Percentiles rank a stretch among this genome's conserved stretches.
phyloP scores from a whole-genome alignment of 2,329 filamentous ascomycete species.

The Beauveria sp. region DNA sequence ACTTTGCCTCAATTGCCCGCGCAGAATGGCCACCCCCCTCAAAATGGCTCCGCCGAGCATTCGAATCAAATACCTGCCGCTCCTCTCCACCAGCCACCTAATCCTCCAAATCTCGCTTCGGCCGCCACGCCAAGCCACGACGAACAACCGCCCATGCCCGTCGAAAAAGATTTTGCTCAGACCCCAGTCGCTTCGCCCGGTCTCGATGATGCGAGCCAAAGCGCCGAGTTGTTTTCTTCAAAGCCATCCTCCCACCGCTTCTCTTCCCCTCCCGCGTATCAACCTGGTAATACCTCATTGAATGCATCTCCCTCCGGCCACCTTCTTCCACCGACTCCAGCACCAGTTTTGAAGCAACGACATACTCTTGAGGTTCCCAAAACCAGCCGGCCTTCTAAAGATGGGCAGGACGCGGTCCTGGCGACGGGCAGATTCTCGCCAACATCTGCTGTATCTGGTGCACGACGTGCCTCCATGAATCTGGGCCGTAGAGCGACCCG shows the following conservation, averaged over 20 bases:
- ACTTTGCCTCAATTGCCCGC: not conserved
- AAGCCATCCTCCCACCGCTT: slow-evolving; percentile 9
- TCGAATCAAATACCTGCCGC: not conserved
- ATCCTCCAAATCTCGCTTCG: not conserved
- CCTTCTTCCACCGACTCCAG: slow-evolving; percentile 33
- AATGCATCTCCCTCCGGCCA: slow-evolving; percentile 41
- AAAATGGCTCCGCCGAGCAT: slow-evolving; percentile 19
- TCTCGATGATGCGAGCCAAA: slow-evolving; percentile 21
- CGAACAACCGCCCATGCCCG: not conserved
- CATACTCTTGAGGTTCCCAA: slow-evolving; percentile 86
- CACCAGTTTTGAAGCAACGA: slow-evolving; percentile 61
- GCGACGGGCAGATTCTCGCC: slow-evolving; percentile 79
- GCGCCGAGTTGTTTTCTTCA: slow-evolving; percentile 12
- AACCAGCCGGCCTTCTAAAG: slow-evolving; percentile 61
- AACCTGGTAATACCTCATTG: slow-evolving; percentile 28
- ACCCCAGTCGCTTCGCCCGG: slow-evolving; percentile 14
- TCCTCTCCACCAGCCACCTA: slow-evolving; percentile 2
- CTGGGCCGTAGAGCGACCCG: slow-evolving; percentile 74
- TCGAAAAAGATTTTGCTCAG: not conserved
- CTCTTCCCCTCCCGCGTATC: slow-evolving; percentile 27
- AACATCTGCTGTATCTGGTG: slow-evolving; percentile 43
- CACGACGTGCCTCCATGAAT: slow-evolving; percentile 74
- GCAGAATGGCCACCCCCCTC: not conserved
- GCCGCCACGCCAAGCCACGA: not conserved
- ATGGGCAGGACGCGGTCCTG: slow-evolving; percentile 58